Conservation (phyloP, 805 yeast genomes). For the Candida pseudoglaebosa region DNA sequence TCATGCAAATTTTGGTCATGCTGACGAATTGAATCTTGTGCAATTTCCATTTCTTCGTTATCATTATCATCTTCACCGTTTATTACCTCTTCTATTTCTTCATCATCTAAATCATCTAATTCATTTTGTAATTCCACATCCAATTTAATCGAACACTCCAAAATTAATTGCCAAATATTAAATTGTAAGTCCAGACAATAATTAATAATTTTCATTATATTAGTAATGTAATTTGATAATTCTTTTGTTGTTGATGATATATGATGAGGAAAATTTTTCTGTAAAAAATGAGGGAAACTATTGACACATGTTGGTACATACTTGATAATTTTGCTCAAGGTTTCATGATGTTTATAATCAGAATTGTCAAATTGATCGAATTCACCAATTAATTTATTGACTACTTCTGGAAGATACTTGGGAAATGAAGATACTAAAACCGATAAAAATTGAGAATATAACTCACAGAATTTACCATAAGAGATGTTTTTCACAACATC, state of each 20-base stretch:
- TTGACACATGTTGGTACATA: slow-evolving; percentile 80
- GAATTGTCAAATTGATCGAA: slow-evolving; percentile 31
- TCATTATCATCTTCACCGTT: slow-evolving; percentile 46
- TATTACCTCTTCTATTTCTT: slow-evolving; percentile 49
- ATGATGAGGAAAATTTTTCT: slow-evolving; percentile 74
- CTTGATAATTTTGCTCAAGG: slow-evolving; percentile 59
- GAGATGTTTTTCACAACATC: slow-evolving; percentile 20
- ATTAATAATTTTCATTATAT: slow-evolving; percentile 53
- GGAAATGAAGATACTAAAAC: slow-evolving; percentile 84
- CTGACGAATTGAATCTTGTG: slow-evolving; percentile 18
- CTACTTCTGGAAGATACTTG: slow-evolving; percentile 86
- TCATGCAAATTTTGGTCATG: slow-evolving; percentile 42
- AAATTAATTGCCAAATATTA: slow-evolving; percentile 72
- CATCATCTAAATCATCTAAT: slow-evolving; percentile 77
- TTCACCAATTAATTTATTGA: slow-evolving; percentile 59
- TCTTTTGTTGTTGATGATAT: slow-evolving; percentile 49
- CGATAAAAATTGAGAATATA: slow-evolving; percentile 67
- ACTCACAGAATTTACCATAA: slow-evolving; percentile 34
- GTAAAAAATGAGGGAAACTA: slow-evolving; percentile 55
- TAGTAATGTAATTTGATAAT: slow-evolving; percentile 60
- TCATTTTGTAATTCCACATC: slow-evolving; percentile 92
- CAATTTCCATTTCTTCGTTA: slow-evolving; percentile 48
- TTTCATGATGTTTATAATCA: slow-evolving; percentile 48
- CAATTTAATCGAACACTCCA: slow-evolving; percentile 77
- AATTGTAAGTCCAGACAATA: slow-evolving; percentile 76